A percentile compares a stretch with the other conserved stretches of the same genome.
These are phyloP conservation scores for Fusarium chlamydosporum DNA, from an alignment of 2,329 filamentous ascomycete genomes.

Conservation along the genomic window DNA sequence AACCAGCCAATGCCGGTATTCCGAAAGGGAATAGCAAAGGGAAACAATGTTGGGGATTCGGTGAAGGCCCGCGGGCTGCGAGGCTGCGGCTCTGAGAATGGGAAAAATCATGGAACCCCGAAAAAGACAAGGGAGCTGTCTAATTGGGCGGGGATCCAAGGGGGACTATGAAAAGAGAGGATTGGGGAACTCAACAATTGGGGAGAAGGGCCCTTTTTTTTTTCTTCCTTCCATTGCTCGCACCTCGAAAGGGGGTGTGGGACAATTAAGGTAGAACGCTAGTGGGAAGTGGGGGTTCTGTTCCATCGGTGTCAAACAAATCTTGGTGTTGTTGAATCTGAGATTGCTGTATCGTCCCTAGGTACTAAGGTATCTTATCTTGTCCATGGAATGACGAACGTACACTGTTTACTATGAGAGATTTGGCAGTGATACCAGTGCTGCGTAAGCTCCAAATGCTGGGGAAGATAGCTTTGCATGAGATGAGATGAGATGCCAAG, in stretches of 20 bases:
- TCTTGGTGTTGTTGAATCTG: conserved; percentile 17
- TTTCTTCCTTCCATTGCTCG: neutral
- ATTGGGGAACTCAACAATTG: conserved; percentile 54
- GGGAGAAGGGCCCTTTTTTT: conserved; percentile 47
- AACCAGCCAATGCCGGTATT: conserved; percentile 13
- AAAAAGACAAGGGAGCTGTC: conserved; percentile 19
- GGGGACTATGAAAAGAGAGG: conserved; percentile 5
- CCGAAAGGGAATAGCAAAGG: neutral
- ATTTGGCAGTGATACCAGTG: conserved; percentile 2
- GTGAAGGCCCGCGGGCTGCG: conserved; percentile 43
- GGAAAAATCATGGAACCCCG: conserved; percentile 3
- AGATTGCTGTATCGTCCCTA: conserved; percentile 4
- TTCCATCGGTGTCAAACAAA: neutral
- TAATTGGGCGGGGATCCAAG: conserved; percentile 40
- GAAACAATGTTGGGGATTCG: conserved; percentile 50
- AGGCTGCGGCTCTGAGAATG: conserved; percentile 46
- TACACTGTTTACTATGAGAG: neutral
- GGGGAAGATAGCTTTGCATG: conserved; percentile 21
- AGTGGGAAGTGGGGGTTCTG: conserved; percentile 39
- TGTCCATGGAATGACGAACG: conserved; percentile 3
- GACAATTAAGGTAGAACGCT: conserved; percentile 43
- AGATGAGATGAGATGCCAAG: conserved; percentile 1
- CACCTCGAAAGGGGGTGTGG: conserved; percentile 18
- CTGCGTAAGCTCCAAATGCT: conserved; percentile 5
- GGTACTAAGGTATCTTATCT: conserved; percentile 2